A percentile compares a stretch with the other conserved stretches of the same genome.
These are phyloP conservation scores for Leishmania braziliensis DNA, from an alignment of 208 protist genomes.

Conservation along the genomic window DNA sequence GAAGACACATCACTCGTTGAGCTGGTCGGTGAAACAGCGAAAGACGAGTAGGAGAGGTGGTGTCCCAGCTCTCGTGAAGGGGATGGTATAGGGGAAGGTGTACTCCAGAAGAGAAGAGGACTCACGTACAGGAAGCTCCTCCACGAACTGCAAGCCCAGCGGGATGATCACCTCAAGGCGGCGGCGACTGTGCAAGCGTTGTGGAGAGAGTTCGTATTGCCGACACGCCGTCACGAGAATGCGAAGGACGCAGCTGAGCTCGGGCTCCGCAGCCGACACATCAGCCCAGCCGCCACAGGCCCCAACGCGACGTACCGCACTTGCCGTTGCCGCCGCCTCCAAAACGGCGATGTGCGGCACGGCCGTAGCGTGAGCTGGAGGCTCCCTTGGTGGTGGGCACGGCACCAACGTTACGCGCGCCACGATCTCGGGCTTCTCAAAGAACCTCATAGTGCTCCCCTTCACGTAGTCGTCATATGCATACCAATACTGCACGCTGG, in stretches of 20 bases:
- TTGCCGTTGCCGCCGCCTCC: background rate
- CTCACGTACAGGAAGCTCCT: background rate
- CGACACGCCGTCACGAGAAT: slow-evolving; percentile 8
- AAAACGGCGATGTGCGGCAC: background rate
- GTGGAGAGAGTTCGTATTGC: slow-evolving; percentile 2
- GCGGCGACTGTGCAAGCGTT: background rate
- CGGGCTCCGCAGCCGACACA: background rate
- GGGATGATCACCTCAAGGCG: background rate
- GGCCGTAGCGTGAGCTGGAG: background rate
- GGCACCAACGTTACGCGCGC: background rate
- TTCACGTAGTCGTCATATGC: background rate
- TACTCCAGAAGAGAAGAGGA: slow-evolving; percentile 4
- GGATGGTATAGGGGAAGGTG: background rate
- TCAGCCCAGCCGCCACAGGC: background rate
- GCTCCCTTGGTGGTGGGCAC: background rate
- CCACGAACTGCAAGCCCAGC: background rate
- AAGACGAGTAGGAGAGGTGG: slow-evolving; percentile 12
- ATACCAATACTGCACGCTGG: background rate
- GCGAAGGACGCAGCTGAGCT: slow-evolving; percentile 9
- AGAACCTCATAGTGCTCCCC: background rate
- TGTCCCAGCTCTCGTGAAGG: background rate
- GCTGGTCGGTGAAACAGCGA: slow-evolving; percentile 3
- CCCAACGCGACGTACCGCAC: background rate
- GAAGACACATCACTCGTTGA: background rate
- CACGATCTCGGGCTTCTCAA: slow-evolving; percentile 9